Evolutionary conservation across 164 flowering plant species (phyloP).

Genomic region (Berberis vulgaris): DNA sequence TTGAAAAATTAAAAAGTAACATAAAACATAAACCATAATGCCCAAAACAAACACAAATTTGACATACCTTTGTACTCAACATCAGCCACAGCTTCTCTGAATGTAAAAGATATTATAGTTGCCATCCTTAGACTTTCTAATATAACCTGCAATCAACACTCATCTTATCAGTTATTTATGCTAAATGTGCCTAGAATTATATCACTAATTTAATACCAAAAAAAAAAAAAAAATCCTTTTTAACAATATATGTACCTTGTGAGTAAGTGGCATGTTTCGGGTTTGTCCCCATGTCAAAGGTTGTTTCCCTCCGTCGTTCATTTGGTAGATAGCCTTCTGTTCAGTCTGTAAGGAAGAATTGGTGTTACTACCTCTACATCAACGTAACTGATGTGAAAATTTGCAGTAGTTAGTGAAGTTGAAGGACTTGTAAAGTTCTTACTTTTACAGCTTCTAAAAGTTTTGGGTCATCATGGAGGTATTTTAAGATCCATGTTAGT

Average conservation of each 20-base stretch:
- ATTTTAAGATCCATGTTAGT: conserved; percentile 41
- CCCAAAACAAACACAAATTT: background rate
- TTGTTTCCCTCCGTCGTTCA: conserved; percentile 26
- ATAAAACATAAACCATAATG: background rate
- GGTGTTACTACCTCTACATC: background rate
- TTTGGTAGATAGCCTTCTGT: conserved; percentile 38
- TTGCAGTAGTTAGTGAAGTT: background rate
- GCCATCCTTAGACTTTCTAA: conserved; percentile 81
- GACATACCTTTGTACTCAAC: conserved; percentile 76
- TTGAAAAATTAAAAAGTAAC: background rate
- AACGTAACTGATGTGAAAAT: background rate
- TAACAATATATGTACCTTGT: conserved; percentile 27
- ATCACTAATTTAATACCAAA: background rate
- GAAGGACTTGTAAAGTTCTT: conserved; percentile 2
- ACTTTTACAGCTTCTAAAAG: conserved; percentile 75
- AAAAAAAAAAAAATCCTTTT: background rate
- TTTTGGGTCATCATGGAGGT: conserved; percentile 65
- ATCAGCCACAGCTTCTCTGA: conserved; percentile 80
- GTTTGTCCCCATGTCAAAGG: conserved; percentile 65
- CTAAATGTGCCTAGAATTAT: too few relatives aligned
- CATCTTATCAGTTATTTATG: background rate
- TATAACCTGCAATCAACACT: conserved; percentile 39
- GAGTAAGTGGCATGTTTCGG: conserved; percentile 67
- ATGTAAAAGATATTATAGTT: conserved; percentile 82
- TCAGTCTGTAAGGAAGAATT: conserved; percentile 43